Conservation (phyloP, 305 asterid species). For the Fraxinus albicans region DNA sequence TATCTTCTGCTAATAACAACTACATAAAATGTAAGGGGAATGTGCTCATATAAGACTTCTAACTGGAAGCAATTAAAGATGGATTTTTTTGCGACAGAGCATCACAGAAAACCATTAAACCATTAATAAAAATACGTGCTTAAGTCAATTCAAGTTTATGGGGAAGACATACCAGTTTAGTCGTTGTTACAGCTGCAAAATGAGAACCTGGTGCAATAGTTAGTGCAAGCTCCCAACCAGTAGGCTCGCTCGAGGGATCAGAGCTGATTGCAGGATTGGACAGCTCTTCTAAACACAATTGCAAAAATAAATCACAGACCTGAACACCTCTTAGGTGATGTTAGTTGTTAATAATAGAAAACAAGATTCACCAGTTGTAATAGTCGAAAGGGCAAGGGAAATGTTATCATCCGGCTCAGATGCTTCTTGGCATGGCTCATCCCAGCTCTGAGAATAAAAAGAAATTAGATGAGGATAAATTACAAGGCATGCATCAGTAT, state of each 20-base stretch:
- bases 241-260: conserved; percentile 37
- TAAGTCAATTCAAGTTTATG: not conserved
- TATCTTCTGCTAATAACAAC: not conserved
- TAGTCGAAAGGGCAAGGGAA: conserved; percentile 26
- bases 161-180: conserved; percentile 32
- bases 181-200: conserved; percentile 23
- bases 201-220: conserved; percentile 36
- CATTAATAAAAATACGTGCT: not conserved
- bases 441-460: conserved; percentile 50
- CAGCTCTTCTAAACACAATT: conserved; percentile 26
- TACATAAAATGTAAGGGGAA: not conserved
- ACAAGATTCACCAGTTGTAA: conserved; percentile 39
- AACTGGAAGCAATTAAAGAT: not conserved
- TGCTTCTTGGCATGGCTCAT: conserved; percentile 50
- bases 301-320: conserved; percentile 9
- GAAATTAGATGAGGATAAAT: not conserved
- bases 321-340: not conserved
- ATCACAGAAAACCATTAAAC: not conserved
- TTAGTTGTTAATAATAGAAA: not conserved
- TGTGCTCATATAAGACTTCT: not conserved
- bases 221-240: conserved; percentile 70
- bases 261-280: conserved; percentile 26
- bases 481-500: conserved; percentile 3
- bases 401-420: conserved; percentile 28
- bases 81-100: not conserved